Evolutionary conservation across 805 yeast genomes (phyloP).

Genomic region (Yamadazyma scolyti): DNA sequence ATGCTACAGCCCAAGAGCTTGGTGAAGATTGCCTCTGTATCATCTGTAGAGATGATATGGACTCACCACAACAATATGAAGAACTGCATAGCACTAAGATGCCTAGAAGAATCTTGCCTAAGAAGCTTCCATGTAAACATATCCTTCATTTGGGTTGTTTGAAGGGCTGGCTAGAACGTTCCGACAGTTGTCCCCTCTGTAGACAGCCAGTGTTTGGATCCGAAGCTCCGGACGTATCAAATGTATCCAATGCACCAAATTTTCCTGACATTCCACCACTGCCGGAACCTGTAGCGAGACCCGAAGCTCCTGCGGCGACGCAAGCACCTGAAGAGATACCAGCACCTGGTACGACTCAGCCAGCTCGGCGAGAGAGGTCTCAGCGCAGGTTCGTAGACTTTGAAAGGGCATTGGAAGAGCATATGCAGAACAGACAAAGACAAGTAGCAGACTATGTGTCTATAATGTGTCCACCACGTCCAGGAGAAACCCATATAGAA

Average conservation of each 20-base stretch:
- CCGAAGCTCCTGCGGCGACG: not conserved
- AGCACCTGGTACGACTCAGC: no score
- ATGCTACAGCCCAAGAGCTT: slow-evolving; percentile 62
- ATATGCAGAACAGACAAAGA: no score
- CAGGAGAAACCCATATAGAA: not conserved
- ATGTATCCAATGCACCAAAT: not conserved
- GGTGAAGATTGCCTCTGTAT: slow-evolving; percentile 63
- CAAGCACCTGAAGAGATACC: not conserved
- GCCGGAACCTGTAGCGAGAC: not conserved
- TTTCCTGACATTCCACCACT: not conserved
- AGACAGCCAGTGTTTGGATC: slow-evolving; percentile 55
- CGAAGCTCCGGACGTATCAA: no score
- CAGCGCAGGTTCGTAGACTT: slow-evolving; percentile 11
- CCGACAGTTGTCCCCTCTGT: slow-evolving; percentile 92
- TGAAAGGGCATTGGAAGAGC: slow-evolving; percentile 5
- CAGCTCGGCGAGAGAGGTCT: no score
- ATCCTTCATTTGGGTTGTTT: slow-evolving; percentile 86
- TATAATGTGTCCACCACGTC: not conserved
- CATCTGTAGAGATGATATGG: slow-evolving; percentile 90
- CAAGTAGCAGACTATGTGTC: slow-evolving; percentile 1
- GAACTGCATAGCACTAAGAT: slow-evolving; percentile 16
- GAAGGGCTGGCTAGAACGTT: slow-evolving; percentile 88
- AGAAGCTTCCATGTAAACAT: slow-evolving; percentile 80
- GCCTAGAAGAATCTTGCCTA: slow-evolving; percentile 52
- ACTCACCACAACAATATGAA: slow-evolving; percentile 37